Evolutionary conservation across 805 yeast genomes (phyloP), one percentile per base, ranked within the genome.

Genomic region (Myxozyma vanderwaltii): DNA sequence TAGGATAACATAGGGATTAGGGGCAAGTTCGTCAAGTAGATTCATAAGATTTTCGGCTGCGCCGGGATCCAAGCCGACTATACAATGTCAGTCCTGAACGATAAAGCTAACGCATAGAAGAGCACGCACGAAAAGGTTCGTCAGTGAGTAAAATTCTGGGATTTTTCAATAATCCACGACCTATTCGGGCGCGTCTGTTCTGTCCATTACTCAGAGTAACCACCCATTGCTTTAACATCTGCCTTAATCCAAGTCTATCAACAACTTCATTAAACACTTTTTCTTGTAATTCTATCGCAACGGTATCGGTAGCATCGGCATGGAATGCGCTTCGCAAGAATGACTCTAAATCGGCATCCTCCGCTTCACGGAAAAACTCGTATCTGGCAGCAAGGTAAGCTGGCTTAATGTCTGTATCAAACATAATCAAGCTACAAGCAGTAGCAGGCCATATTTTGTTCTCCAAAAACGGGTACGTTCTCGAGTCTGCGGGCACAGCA

Each of bases 141-240:
- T 94, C 98, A 19, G 92, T 79, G 3, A 92, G 70, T 54, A 91
- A 74, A 31, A 91, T 64, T 45, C 77, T 76, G 0, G 97, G 96
- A 35, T 81, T 75, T 46, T 77, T 76, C 56, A 89, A 78, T 44
- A 94, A 67, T 0, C 91, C 84, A 61, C 82, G 80, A 0, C 97
- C 98, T 27, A 94, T 75, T 61, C 97, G 79, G 0, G 97, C 96
- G 51, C 99, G 78, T 67, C 99, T 79, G 71, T 88, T 84, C 72
- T 94, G 99, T 0, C 99, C 99, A 72, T 94, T 94, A 71, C 96
- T 88, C 45, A 94, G 76, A 0, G 92, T 88, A 71, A 89, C 89
- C 35, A 88, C 82, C 90, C 96, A 92, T 59, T 89, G 81, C 51
- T 50, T 45, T 47, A 82, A 77, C 49, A 91, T 72, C 0, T 81